Conservation (phyloP, 371 early-diverging fungal genomes). For the Syncephalastrum racemosum region DNA sequence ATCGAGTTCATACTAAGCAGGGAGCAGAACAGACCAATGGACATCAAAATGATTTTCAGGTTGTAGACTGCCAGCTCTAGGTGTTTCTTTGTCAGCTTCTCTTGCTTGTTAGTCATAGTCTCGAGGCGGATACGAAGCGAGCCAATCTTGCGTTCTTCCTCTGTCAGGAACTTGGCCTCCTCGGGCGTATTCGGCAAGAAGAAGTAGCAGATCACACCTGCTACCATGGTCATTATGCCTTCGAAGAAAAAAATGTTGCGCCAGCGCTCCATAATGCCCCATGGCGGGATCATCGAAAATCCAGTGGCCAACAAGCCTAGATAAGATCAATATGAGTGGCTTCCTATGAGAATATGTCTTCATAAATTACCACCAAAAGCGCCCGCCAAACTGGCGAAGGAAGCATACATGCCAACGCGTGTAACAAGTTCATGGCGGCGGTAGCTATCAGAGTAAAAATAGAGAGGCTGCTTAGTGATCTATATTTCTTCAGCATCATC, state of each 20-base stretch:
- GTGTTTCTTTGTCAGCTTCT: conserved; percentile 33
- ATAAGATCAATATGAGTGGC: neutral
- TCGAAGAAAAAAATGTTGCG: conserved; percentile 50
- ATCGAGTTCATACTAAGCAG: conserved; percentile 40
- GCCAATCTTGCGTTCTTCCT: conserved; percentile 52
- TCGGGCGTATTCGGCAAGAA: conserved; percentile 61
- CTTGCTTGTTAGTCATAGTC: conserved; percentile 30
- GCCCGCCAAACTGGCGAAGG: conserved; percentile 43
- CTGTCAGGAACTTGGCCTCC: conserved; percentile 52
- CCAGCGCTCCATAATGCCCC: conserved; percentile 39
- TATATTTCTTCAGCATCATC: neutral
- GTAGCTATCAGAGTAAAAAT: conserved; percentile 12
- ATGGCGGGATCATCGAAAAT: conserved; percentile 14
- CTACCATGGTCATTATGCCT: conserved; percentile 28
- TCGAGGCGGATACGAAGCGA: conserved; percentile 37
- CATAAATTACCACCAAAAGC: conserved; percentile 48
- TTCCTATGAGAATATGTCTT: conserved; percentile 12
- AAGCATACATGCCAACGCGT: conserved; percentile 41
- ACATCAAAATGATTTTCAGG: conserved; percentile 38
- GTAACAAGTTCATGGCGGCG: conserved; percentile 29
- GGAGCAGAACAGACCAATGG: conserved; percentile 38
- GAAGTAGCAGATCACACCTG: conserved; percentile 21
- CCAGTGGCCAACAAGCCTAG: conserved; percentile 19
- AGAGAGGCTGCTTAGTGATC: neutral
- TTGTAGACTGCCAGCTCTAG: conserved; percentile 47